Evolutionary conservation across 495 filamentous ascomycete genomes (phyloP), one percentile per base, ranked within the genome.

Genomic region (Penicillium cosmopolitanum): DNA sequence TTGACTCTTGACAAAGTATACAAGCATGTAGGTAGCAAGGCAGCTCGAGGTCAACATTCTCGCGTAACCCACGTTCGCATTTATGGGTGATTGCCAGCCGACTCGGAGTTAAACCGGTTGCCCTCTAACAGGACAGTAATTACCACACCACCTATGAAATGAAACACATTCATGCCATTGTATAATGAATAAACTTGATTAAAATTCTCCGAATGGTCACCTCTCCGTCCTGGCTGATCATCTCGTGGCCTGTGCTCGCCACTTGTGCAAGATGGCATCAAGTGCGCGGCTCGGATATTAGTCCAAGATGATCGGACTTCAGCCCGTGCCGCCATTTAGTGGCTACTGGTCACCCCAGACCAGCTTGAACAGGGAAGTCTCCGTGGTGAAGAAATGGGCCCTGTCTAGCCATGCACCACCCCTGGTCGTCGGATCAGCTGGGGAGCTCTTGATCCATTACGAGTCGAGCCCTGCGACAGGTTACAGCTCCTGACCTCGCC

Each of bases 201-300:
- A 2, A 63, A 63, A 62, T 61, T 58, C 64, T 69, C 67, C 67
- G 64, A 69, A 9, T 31, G 8, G 28, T 8, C 28, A 31, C 9
- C 23, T 25, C 46, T 53, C 50, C 35, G 55, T 50, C 38, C 50
- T 57, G 54, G 33, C 38, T 62, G 64, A 66, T 63, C 64, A 13
- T 15, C 47, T 1, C 36, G 51, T 69, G 64, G 64, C 54, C 62
- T 56, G 59, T 70, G 65, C 65, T 47, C 21, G 55, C 58, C 57
- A 43, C 58, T 62, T 65, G 63, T 69, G 63, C 65, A 65, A 62
- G 58, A 67, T 65, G 63, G 63, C 57, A 64, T 66, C 63, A 58
- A 66, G 53, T 51, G 55, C 23, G 46, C 56, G 56, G 61, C 61
- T 64, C 50, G 57, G 56, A 61, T 35, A 50, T 54, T 57, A 56